A percentile compares a stretch with the other conserved stretches of the same genome.
These are phyloP conservation scores for Globisporangium iwayamae DNA, from an alignment of 352 stramenopile species.

Conservation along the genomic window DNA sequence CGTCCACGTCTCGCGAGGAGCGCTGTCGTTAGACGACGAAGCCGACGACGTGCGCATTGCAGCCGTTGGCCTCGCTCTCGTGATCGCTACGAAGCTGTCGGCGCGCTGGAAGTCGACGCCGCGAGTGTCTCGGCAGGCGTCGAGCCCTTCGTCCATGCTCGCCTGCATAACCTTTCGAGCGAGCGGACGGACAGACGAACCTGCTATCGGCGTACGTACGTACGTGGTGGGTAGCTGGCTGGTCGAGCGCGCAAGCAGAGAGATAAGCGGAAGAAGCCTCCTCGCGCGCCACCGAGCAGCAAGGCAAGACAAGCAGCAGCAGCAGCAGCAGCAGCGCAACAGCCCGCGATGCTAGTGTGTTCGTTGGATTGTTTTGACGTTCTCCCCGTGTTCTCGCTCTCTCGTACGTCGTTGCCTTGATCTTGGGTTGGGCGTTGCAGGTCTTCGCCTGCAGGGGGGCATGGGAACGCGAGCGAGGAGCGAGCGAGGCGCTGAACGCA, in stretches of 20 bases:
- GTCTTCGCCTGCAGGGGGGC: not conserved
- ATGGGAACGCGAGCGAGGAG: not conserved
- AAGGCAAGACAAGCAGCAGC: constrained; percentile 1
- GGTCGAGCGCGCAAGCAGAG: constrained; percentile 8
- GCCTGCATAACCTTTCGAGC: not conserved
- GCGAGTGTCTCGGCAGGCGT: not conserved
- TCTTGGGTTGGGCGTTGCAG: constrained; percentile 9
- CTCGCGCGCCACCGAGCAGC: not conserved
- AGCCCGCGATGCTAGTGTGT: not conserved
- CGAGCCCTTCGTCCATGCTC: constrained; percentile 10
- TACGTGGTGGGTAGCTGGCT: not conserved
- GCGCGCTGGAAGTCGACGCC: constrained; percentile 2
- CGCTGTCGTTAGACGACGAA: not conserved
- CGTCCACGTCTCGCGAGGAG: constrained; percentile 40
- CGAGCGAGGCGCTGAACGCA: not conserved
- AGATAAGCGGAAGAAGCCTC: constrained; percentile 3
- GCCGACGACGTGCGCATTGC: not conserved
- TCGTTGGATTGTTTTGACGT: constrained; percentile 18
- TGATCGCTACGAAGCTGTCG: not conserved
- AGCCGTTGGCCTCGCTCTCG: not conserved
- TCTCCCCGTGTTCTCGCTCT: constrained; percentile 2
- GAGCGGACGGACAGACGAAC: not conserved
- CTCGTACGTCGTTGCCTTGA: too few relatives aligned
- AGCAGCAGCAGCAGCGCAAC: not conserved
- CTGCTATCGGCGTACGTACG: not conserved